These are phyloP conservation scores for Ceratocystis albifundus DNA, from an alignment of 2,329 filamentous ascomycete species.

Conservation along the genomic window DNA sequence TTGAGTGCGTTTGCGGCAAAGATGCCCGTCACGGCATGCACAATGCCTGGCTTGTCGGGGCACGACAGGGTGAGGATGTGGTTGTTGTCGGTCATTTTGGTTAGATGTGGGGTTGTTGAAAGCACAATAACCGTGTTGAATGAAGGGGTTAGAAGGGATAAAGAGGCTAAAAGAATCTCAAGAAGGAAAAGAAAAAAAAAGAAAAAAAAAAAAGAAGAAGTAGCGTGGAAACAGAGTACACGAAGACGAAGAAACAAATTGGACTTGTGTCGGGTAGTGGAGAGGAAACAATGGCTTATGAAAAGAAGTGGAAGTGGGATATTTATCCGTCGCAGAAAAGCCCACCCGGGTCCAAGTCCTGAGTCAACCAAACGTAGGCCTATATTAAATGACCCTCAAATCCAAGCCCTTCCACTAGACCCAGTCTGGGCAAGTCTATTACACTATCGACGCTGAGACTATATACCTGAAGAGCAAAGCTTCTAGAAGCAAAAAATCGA, in stretches of 20 bases:
- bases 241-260: not conserved
- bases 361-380: conserved; percentile 9
- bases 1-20: conserved; percentile 64
- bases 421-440: conserved; percentile 13
- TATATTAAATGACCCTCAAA: conserved; percentile 3
- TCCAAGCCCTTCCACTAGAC: conserved; percentile 13
- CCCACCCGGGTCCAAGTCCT: not conserved
- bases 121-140: conserved; percentile 9
- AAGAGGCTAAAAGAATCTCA: not conserved
- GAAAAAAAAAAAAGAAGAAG: conserved; percentile 5
- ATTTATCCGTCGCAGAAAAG: not conserved
- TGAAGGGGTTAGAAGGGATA: not conserved
- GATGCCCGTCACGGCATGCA: conserved; percentile 71
- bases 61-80: conserved; percentile 72
- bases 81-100: conserved; percentile 20
- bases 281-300: not conserved
- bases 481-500: conserved; percentile 4
- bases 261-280: not conserved
- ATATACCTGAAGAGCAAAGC: not conserved
- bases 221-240: not conserved
- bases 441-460: conserved; percentile 7
- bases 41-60: conserved; percentile 73
- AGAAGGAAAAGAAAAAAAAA: too few species aligned
- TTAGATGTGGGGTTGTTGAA: conserved; percentile 13
- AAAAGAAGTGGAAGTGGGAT: conserved; percentile 11